Base-by-base conservation (phyloP, 176 grass and related monocot genomes). In the Alopecurus myosuroides region DNA sequence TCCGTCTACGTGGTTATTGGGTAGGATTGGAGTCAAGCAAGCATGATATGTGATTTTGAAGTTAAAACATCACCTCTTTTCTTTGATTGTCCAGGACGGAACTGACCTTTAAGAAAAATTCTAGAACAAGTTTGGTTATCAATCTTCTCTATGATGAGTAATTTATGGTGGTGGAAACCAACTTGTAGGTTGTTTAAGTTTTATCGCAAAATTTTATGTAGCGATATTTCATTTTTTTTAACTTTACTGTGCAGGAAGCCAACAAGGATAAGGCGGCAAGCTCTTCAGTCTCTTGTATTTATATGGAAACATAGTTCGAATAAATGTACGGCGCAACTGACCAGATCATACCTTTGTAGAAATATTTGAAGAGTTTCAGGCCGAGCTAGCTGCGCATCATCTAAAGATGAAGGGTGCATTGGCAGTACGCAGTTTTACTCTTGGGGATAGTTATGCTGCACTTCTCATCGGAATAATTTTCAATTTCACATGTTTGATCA, bases 301-400 rank as follows among this genome's bases (percentile, higher is more conserved):
- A 66, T 98, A 98, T 90, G 92, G 95, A 74, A 98, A 98, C 84
- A 91, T 98, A 70, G 36, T 93, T 78, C 85, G 91, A 84, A 98
- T 98, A 64, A 98, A 98, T 69, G 75, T 98, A 34, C 83, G 95
- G 26, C 88, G 66, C 29, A 98, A 98, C 72, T 93, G 95, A 86
- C 92, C 91, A 40, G 95, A 98, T 86, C 95, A 95, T 81, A 92
- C 92, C 37, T 89, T 98, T 64, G 78, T 98, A 82, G 92, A 98
- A 82, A 95, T 98, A 91, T 89, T 86, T 45, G 95, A 98, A 85
- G 93, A 89, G 28, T 93, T 93, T 70, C 95, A 98, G 87, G 89
- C 95, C 49, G 95, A 98, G 85, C 89, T 95, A 77, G 92, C 88
- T 70, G 91, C 95, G 85, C 83, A 93, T 82, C 95, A 87, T 81